phyloP scores from a whole-genome alignment of 1,139 yeast genomes.

The Candida dubliniensis region DNA sequence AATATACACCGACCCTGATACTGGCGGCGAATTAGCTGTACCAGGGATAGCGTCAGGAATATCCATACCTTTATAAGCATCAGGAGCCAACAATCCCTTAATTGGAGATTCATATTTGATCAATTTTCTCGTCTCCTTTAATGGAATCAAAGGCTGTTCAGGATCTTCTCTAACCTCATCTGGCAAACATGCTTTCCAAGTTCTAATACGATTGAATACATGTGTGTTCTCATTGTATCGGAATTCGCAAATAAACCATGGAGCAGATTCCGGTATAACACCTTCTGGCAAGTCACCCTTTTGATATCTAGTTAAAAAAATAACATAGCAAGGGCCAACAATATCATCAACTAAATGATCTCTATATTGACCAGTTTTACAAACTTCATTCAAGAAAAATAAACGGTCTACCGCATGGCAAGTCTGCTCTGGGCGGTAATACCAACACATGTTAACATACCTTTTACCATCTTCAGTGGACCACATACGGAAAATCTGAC shows the following conservation, averaged over 20 bases:
- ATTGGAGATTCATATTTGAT: conserved; percentile 83
- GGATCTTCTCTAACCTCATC: conserved; percentile 88
- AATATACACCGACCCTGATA: conserved; percentile 84
- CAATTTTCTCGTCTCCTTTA: conserved; percentile 59
- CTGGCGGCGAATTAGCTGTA: conserved; percentile 77
- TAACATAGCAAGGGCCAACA: conserved; percentile 90
- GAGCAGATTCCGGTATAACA: conserved; percentile 65
- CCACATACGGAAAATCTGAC: conserved; percentile 94
- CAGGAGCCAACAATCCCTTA: conserved; percentile 68
- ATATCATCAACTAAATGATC: conserved; percentile 89
- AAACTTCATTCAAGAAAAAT: conserved; percentile 90
- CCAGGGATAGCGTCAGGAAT: conserved; percentile 84
- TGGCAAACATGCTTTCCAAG: conserved; percentile 98
- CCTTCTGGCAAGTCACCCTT: conserved; percentile 87
- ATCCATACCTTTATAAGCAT: conserved; percentile 69
- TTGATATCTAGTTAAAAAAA: conserved; percentile 90
- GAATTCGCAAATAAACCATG: conserved; percentile 91
- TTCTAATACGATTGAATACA: conserved; percentile 88
- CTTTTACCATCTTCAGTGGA: conserved; percentile 77
- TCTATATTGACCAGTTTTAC: conserved; percentile 94
- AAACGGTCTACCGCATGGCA: conserved; percentile 88
- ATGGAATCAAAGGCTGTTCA: conserved; percentile 71
- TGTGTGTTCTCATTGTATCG: conserved; percentile 90
- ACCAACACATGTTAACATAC: conserved; percentile 97
- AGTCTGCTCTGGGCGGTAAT: conserved; percentile 95